Percentiles rank a stretch among this genome's conserved stretches.
Evolutionary conservation across 2,329 filamentous ascomycete genomes (phyloP).

Genomic region (Furcasterigmium sp.): DNA sequence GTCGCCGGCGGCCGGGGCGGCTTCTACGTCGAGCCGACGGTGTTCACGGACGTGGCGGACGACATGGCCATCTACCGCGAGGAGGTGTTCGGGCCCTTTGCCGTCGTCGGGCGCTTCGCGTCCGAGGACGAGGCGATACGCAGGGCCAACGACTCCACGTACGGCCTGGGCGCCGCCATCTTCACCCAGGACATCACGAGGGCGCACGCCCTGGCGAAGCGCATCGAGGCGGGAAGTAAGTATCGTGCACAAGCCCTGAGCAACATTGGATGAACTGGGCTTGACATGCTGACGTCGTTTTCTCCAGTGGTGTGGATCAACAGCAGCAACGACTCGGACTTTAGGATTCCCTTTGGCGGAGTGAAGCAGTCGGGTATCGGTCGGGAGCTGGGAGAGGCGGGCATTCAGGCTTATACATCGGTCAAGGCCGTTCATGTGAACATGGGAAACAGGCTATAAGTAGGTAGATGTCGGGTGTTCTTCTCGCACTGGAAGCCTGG

Average conservation of each 20-base stretch:
- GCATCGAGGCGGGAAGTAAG: conserved; percentile 44
- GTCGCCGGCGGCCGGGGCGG: conserved; percentile 32
- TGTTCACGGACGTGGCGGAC: conserved; percentile 20
- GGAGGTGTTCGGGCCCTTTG: conserved; percentile 26
- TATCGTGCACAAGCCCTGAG: too few species aligned
- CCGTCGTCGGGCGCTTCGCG: conserved; percentile 19
- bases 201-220: conserved; percentile 34
- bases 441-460: background rate
- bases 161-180: conserved; percentile 50
- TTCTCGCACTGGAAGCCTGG: too few species aligned
- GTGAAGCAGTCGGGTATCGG: conserved; percentile 25
- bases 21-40: conserved; percentile 21
- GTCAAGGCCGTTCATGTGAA: conserved; percentile 24
- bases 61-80: conserved; percentile 19
- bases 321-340: conserved; percentile 24
- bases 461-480: too few species aligned
- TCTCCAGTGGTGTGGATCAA: conserved; percentile 50
- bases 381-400: conserved; percentile 23
- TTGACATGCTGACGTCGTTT: conserved; percentile 29
- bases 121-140: conserved; percentile 24
- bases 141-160: conserved; percentile 38
- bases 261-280: too few species aligned
- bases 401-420: conserved; percentile 18
- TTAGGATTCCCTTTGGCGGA: conserved; percentile 23
- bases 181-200: conserved; percentile 48